Conservation (phyloP, 2,329 filamentous ascomycete species). For the Neoarthrinium moseri region DNA sequence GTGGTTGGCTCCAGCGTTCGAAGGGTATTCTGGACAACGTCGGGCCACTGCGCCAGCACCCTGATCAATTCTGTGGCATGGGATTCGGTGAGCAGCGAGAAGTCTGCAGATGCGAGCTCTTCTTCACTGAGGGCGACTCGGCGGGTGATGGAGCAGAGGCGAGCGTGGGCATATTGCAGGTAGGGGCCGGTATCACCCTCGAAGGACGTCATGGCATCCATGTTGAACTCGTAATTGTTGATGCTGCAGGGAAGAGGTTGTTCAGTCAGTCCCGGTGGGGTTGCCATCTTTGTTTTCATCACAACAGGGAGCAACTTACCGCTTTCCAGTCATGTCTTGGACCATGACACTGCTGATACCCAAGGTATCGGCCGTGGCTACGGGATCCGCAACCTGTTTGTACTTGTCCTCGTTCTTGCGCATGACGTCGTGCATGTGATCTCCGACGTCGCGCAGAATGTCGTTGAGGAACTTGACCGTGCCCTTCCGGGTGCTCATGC, state of each 20-base stretch:
- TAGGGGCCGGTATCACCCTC: conserved; percentile 74
- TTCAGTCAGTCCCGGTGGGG: neutral
- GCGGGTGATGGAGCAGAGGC: conserved; percentile 49
- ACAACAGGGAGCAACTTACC: conserved; percentile 47
- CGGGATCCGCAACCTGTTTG: conserved; percentile 80
- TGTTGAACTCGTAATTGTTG: conserved; percentile 61
- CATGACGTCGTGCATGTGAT: conserved; percentile 99
- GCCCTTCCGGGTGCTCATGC: conserved; percentile 69
- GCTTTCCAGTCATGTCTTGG: conserved; percentile 95
- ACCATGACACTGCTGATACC: conserved; percentile 97
- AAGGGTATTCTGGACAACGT: conserved; percentile 79
- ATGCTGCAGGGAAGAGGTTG: conserved; percentile 29
- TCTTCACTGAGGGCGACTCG: conserved; percentile 29
- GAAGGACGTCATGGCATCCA: conserved; percentile 70
- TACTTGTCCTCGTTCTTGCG: conserved; percentile 88
- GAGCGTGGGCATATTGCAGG: conserved; percentile 69
- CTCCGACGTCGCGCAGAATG: conserved; percentile 75
- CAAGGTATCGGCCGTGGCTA: conserved; percentile 77
- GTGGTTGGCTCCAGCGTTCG: conserved; percentile 78
- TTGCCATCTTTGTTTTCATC: conserved; percentile 3
- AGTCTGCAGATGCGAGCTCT: conserved; percentile 48
- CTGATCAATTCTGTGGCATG: conserved; percentile 64
- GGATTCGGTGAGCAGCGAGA: conserved; percentile 58
- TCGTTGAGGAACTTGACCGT: conserved; percentile 63
- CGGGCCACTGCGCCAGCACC: conserved; percentile 79